These are phyloP conservation scores for Colletotrichum lini DNA, from an alignment of 2,329 filamentous ascomycete genomes.

Conservation along the genomic window DNA sequence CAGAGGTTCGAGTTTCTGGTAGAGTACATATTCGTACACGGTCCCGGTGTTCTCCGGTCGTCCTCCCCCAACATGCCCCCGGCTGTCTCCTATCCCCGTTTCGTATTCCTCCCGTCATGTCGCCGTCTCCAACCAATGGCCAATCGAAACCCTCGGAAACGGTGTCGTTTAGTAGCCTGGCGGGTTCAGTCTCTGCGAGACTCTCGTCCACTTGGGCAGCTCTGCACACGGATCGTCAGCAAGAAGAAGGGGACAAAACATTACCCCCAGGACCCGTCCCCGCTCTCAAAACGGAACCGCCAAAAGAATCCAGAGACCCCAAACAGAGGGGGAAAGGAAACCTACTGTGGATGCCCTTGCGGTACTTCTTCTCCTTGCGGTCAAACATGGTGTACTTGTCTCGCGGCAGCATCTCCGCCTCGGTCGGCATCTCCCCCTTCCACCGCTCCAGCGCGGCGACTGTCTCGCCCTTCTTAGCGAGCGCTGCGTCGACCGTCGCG, in stretches of 20 bases:
- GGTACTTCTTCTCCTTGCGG: slow-evolving; percentile 93
- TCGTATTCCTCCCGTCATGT: too few species aligned
- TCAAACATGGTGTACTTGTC: slow-evolving; percentile 99
- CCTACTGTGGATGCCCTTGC: slow-evolving; percentile 98
- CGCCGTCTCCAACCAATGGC: background rate
- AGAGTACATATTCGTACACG: slow-evolving; percentile 25
- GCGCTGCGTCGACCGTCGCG: slow-evolving; percentile 82
- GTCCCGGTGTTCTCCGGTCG: background rate
- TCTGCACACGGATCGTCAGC: slow-evolving; percentile 63
- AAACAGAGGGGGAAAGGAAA: slow-evolving; percentile 46
- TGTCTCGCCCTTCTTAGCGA: slow-evolving; percentile 79
- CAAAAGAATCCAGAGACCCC: background rate
- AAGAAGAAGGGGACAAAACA: background rate
- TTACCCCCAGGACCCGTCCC: background rate
- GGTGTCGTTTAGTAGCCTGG: slow-evolving; percentile 82
- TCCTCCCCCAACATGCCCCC: background rate
- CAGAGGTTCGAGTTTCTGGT: slow-evolving; percentile 2
- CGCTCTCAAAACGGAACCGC: background rate
- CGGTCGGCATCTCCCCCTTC: slow-evolving; percentile 96
- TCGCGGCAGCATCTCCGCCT: slow-evolving; percentile 93
- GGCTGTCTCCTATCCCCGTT: too few species aligned
- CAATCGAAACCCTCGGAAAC: background rate
- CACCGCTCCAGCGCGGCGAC: slow-evolving; percentile 87
- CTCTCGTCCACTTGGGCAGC: slow-evolving; percentile 92
- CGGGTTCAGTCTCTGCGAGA: slow-evolving; percentile 93